Evolutionary conservation across 768 basidiomycete species (phyloP).

Genomic region (Suillus clintonianus): DNA sequence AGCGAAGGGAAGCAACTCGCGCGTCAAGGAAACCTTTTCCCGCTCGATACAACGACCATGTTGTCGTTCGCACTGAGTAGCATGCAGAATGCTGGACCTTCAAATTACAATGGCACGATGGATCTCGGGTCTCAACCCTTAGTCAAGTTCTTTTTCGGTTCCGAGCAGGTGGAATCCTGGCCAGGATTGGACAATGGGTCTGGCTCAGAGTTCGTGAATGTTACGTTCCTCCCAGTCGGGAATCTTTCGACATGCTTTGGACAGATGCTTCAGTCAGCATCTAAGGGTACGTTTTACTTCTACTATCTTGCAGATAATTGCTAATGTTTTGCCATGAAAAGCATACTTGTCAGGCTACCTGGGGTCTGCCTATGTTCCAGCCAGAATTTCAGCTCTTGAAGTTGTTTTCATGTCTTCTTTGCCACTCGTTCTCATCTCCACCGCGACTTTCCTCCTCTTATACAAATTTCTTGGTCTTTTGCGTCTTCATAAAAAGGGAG

Average conservation of each 20-base stretch:
- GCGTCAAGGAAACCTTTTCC: conserved; percentile 23
- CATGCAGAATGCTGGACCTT: conserved; percentile 7
- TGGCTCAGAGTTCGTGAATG: background rate
- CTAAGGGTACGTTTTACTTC: conserved; percentile 17
- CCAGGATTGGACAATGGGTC: background rate
- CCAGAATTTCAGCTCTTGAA: conserved; percentile 20
- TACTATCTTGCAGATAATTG: too few species aligned
- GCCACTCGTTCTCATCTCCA: conserved; percentile 27
- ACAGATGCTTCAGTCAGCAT: conserved; percentile 19
- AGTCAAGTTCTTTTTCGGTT: conserved; percentile 21
- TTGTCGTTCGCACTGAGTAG: conserved; percentile 20
- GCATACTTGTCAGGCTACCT: conserved; percentile 24
- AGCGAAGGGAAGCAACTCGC: conserved; percentile 10
- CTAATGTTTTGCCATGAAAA: background rate
- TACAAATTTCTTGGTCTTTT: conserved; percentile 17
- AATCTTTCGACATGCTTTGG: conserved; percentile 22
- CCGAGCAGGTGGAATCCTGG: conserved; percentile 12
- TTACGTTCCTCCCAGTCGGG: conserved; percentile 11
- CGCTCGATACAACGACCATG: conserved; percentile 22
- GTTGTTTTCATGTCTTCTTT: conserved; percentile 28
- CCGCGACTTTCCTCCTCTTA: conserved; percentile 22
- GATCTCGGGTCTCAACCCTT: conserved; percentile 7
- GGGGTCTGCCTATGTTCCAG: conserved; percentile 29
- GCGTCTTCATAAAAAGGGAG: conserved; percentile 21
- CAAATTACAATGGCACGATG: background rate